Evolutionary conservation across 345 rosid species (phyloP).

Genomic region (Aquilaria malaccensis): DNA sequence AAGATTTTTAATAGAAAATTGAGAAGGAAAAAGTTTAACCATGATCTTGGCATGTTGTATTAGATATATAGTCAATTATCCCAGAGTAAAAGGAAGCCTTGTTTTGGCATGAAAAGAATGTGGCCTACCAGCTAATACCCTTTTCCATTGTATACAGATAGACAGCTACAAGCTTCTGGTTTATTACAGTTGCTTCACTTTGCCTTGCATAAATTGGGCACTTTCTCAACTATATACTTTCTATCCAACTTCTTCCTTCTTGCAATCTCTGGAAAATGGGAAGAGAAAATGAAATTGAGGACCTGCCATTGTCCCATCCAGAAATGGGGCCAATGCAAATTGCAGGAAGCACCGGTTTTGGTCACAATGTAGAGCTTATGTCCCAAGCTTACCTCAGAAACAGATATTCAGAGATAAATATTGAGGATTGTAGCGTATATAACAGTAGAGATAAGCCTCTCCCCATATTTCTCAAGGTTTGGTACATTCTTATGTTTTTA

Average conservation of each 20-base stretch:
- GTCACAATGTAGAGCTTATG: slow-evolving; percentile 73
- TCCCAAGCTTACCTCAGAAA: slow-evolving; percentile 70
- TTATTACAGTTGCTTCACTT: slow-evolving; percentile 47
- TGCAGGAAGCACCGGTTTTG: slow-evolving; percentile 71
- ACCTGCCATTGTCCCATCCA: slow-evolving; percentile 42
- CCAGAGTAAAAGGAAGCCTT: not conserved
- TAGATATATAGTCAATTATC: not conserved
- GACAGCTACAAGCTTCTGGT: slow-evolving; percentile 38
- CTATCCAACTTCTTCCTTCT: not conserved
- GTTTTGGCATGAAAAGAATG: slow-evolving; percentile 60
- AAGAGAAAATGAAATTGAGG: slow-evolving; percentile 46
- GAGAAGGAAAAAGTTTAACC: not conserved
- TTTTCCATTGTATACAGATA: slow-evolving; percentile 31
- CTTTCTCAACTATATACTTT: not conserved
- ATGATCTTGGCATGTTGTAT: slow-evolving; percentile 22
- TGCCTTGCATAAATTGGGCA: slow-evolving; percentile 10
- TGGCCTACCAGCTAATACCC: slow-evolving; percentile 48
- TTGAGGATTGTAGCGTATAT: slow-evolving; percentile 36
- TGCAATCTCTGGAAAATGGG: slow-evolving; percentile 33
- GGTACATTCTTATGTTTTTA: not conserved
- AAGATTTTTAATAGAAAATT: too few species aligned
- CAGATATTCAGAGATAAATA: slow-evolving; percentile 57
- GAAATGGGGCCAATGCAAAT: slow-evolving; percentile 67
- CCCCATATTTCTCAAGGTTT: slow-evolving; percentile 83
- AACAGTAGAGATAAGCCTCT: slow-evolving; percentile 54